Base-by-base conservation (phyloP, 306 rosid genomes). In the Arachis hypogaea region DNA sequence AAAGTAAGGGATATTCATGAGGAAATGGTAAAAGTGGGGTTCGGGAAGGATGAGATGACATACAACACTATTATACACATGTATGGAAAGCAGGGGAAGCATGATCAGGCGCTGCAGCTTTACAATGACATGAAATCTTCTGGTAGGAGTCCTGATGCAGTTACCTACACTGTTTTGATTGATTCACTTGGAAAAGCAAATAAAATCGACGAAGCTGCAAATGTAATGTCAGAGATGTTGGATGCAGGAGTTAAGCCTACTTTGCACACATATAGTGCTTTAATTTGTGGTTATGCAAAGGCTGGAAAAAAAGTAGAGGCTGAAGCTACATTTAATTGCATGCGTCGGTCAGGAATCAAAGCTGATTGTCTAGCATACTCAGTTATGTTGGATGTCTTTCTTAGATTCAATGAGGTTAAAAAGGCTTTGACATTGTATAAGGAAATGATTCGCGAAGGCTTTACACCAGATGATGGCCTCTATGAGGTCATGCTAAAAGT, bases 21-120 rank as follows among this genome's bases (percentile, higher is more conserved):
- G 70, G 96, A 91, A 50, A 91, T 91, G 97, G 85, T 89, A 78
- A 84, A 81, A 71, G 81, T 69, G 83, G 98, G 98, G 46, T 88
- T 89, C 85, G 92, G 89, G 72, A 85, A 79, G 85, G 98, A 93
- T 82, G 97, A 93, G 86, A 93, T 93, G 98, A 93, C 98, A 7
- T 93, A 91, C 80, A 93, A 93, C 79, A 93, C 96, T 9, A 80
- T 93, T 54, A 89, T 93, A 63, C 92, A 89, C 83, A 93, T 93
- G 98, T 68, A 91, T 70, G 97, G 96, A 61, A 93, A 89, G 86
- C 93, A 85, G 46, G 98, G 97, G 33, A 85, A 80, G 62, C 85
- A 80, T 78, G 97, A 91, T 57, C 71, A 73, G 69, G 98, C 97
- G 7, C 72, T 89, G 33, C 81, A 85, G 85, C 85, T 93, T 64